Conservation (phyloP, 805 yeast genomes). For the Komagataella kurtzmanii region DNA sequence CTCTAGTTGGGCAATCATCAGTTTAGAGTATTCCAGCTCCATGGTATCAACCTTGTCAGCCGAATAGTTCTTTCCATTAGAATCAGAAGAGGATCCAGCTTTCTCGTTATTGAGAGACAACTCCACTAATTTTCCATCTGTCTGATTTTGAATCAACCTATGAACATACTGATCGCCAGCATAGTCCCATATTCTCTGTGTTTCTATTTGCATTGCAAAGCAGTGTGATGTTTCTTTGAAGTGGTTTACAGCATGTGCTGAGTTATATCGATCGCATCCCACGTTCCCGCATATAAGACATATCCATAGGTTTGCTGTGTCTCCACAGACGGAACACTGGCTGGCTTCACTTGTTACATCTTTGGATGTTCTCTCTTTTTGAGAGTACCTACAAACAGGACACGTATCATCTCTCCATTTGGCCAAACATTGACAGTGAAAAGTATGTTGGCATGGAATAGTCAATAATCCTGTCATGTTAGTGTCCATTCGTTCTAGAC, state of each 20-base stretch:
- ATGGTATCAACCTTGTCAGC: constrained; percentile 35
- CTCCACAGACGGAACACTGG: constrained; percentile 44
- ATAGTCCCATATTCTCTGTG: constrained; percentile 92
- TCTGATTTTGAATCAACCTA: constrained; percentile 67
- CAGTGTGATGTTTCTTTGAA: constrained; percentile 70
- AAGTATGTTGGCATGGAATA: constrained; percentile 86
- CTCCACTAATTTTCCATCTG: constrained; percentile 85
- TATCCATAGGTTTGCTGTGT: constrained; percentile 63
- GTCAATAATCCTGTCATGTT: constrained; percentile 71
- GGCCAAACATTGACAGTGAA: constrained; percentile 78
- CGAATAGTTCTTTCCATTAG: constrained; percentile 11
- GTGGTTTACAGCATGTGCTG: constrained; percentile 78
- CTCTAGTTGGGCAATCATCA: constrained; percentile 68
- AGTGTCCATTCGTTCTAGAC: constrained; percentile 79
- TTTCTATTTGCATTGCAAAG: constrained; percentile 75
- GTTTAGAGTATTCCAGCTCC: constrained; percentile 69
- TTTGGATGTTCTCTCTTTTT: constrained; percentile 11
- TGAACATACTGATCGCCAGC: constrained; percentile 88
- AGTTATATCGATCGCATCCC: constrained; percentile 86
- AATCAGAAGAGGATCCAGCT: constrained; percentile 3
- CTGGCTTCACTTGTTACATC: constrained; percentile 16
- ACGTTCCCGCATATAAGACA: constrained; percentile 82
- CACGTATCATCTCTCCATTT: constrained; percentile 87
- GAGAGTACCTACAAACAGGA: constrained; percentile 81
- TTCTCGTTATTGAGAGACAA: constrained; percentile 25